Base-by-base conservation (phyloP, 177 flowering plant genomes). In the Telopea speciosissima region DNA sequence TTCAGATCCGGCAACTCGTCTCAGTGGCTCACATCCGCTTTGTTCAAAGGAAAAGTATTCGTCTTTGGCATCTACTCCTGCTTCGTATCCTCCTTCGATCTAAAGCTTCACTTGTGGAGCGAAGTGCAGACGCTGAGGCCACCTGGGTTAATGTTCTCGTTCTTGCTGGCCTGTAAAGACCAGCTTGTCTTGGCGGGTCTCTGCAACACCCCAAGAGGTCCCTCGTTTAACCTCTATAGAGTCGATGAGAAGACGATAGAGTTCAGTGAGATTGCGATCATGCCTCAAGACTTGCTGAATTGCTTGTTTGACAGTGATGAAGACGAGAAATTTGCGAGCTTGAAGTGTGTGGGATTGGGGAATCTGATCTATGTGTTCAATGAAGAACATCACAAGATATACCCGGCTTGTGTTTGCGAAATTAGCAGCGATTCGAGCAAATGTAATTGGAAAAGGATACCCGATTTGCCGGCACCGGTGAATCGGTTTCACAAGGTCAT, bases 331-430 rank as follows among this genome's bases (percentile, higher is more conserved):
- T 86, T 83, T 68, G 90, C 86, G 5, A 80, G 90, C 79, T 79
- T 89, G 86, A 87, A 86, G 68, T 89, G 93, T 67, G 88, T 86
- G 10, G 93, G 93, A 22, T 54, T 74, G 76, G 90, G 87, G 16
- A 76, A 83, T 73, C 71, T 86, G 21, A 72, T 89, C 5, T 89
- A 86, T 68, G 87, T 89, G 23, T 87, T 86, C 74, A 87, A 84
- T 56, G 90, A 89, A 58, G 87, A 85, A 74, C 81, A 79, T 66
- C 84, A 82, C 73, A 72, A 76, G 75, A 81, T 68, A 33, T 89
- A 83, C 71, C 89, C 90, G 0, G 87, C 89, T 65, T 89, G 91
- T 74, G 78, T 86, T 49, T 89, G 90, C 62, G 87, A 87, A 70
- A 79, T 87, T 22, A 66, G 71, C 31, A 44, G 26, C 6, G 78